Evolutionary conservation across 176 grass and related monocot species (phyloP), one percentile per base, ranked within the genome.

Genomic region (Aegilops tauschii): DNA sequence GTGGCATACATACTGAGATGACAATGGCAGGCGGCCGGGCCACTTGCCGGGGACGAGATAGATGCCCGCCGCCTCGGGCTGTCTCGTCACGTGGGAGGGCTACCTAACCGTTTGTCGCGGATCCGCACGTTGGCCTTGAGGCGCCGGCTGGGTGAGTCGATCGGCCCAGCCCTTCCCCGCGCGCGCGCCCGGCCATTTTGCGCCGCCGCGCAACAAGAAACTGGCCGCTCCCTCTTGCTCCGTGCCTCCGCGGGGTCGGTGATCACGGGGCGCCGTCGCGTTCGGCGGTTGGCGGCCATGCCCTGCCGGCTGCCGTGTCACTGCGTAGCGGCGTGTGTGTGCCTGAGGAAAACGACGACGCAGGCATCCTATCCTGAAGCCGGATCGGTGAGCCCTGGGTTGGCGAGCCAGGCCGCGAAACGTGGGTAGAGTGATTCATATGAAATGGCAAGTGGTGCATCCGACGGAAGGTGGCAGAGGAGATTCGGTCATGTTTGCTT

Each of bases 21-120:
- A 23, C 63, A 34, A 52, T 31, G 80, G 79, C 40, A 21, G 49
- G 2, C 40, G 2, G 67, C 54, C 54, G 18, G 79, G 79, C 82
- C 76, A 80, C 82, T 85, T 85, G 82, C 66, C 9, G 16, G 50
- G 9, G 77, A 36, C 49, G 49, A 52, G 16, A 17, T 4, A 69
- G 62, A 25, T 47, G 20, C 28, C 80, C 18, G 27, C 35, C 68
- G 68, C 50, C 16, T 52, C 52, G 52, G 14, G 6, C 0, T 56
- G 52, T 56, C 14, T 14, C 65, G 12, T 70, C 80, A 82, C 47
- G 28, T 65, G 78, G 12, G 56, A 39, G 32, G 2, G 5, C 0
- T 56, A 56, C 52, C 52, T 56, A 56, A 2, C 52, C 1, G 52
- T 20, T 56, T 56, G 52, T 56, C 52, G 35, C 16, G 50, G 50